phyloP scores from a whole-genome alignment of 2,329 filamentous ascomycete species.

The Diaporthe sp. region DNA sequence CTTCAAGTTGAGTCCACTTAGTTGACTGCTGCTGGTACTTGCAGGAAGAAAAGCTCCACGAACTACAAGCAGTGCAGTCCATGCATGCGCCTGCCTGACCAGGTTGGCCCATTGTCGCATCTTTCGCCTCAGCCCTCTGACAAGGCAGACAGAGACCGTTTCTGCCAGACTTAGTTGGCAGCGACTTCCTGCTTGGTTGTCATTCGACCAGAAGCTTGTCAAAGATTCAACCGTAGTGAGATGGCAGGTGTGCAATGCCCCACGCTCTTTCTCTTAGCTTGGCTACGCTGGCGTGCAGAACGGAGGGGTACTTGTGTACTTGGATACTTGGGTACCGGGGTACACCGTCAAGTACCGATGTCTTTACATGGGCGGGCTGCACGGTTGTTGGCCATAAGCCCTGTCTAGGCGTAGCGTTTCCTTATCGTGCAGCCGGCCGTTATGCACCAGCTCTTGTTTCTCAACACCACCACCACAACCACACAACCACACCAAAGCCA shows the following conservation, averaged over 20 bases:
- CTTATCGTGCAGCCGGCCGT: slow-evolving; percentile 34
- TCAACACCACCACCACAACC: slow-evolving; percentile 16
- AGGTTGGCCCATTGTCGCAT: neutral
- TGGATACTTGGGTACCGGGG: neutral
- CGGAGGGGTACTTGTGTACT: slow-evolving; percentile 5
- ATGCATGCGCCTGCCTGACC: neutral
- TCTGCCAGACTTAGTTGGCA: neutral
- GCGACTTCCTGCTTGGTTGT: neutral
- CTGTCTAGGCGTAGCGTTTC: slow-evolving; percentile 1
- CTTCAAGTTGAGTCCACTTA: neutral
- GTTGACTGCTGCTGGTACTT: neutral
- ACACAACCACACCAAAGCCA: slow-evolving; percentile 7
- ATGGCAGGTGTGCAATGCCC: slow-evolving; percentile 16
- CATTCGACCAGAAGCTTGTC: neutral
- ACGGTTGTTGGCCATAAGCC: neutral
- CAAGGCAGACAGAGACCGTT: neutral
- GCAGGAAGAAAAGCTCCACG: neutral
- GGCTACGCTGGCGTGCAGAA: slow-evolving; percentile 18
- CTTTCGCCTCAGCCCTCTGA: neutral
- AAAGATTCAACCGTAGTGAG: neutral
- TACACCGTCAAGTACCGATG: slow-evolving; percentile 1
- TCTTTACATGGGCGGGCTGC: neutral
- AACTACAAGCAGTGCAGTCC: neutral
- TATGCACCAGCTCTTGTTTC: slow-evolving; percentile 9
- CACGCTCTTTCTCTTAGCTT: slow-evolving; percentile 15